Percentiles rank a stretch among this genome's conserved stretches.
phyloP scores from a whole-genome alignment of 2,329 filamentous ascomycete species.

The Talaromyces sp. region DNA sequence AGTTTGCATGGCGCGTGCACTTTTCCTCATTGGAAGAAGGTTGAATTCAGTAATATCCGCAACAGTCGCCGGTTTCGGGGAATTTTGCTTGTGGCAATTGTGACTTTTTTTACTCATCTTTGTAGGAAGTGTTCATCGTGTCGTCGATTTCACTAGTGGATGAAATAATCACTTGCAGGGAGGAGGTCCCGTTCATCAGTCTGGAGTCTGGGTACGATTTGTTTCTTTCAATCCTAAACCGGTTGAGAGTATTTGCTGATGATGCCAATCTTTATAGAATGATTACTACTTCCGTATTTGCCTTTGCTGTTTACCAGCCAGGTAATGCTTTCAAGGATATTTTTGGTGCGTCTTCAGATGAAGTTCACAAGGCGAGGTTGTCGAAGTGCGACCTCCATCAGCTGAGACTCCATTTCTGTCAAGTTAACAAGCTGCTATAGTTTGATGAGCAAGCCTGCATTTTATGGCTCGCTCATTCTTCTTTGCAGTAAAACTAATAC shows the following conservation, averaged over 20 bases:
- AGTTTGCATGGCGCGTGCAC: constrained; percentile 5
- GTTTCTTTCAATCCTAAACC: neutral
- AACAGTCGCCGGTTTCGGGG: neutral
- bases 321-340: neutral
- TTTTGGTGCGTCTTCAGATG: neutral
- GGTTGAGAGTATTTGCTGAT: neutral
- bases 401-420: neutral
- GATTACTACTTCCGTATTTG: neutral
- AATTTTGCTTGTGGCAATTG: neutral
- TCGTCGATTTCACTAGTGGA: neutral
- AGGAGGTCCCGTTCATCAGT: neutral
- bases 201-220: neutral
- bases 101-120: neutral
- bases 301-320: neutral
- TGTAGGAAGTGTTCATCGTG: constrained; percentile 1
- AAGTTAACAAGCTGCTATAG: neutral
- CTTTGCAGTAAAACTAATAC: neutral
- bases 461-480: neutral
- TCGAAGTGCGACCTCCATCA: neutral
- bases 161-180: constrained; percentile 8
- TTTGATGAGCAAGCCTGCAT: neutral
- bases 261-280: neutral
- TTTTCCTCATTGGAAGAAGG: neutral
- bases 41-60: neutral
- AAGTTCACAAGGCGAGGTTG: neutral